Evolutionary conservation across 2,329 filamentous ascomycete species (phyloP).

Genomic region (Incumbomyces delicatus): DNA sequence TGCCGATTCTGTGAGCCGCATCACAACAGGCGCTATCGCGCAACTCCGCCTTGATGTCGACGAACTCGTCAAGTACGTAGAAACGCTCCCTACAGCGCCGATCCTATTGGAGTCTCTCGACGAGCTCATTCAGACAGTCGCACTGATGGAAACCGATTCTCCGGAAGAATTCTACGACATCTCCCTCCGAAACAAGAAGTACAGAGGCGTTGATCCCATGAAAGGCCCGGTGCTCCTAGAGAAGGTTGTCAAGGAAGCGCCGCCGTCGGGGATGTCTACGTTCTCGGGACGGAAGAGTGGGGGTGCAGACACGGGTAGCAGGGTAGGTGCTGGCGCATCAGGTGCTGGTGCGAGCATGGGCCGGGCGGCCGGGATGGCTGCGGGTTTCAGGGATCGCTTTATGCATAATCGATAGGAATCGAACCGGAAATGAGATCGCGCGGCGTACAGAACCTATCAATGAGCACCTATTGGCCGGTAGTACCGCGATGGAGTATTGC

Average conservation of each 20-base stretch:
- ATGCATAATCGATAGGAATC: conserved; percentile 14
- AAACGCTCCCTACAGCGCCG: conserved; percentile 66
- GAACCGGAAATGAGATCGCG: no score
- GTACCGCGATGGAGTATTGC: no score
- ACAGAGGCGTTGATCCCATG: conserved; percentile 80
- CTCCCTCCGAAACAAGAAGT: conserved; percentile 80
- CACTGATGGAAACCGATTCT: conserved; percentile 77
- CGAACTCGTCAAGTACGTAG: conserved; percentile 78
- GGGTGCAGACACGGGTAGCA: conserved; percentile 1
- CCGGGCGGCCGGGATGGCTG: conserved; percentile 15
- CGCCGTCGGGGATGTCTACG: conserved; percentile 25
- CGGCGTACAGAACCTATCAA: no score
- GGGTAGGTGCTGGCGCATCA: conserved; percentile 41
- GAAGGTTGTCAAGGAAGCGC: conserved; percentile 52
- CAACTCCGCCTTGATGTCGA: conserved; percentile 73
- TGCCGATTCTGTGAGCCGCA: conserved; percentile 67
- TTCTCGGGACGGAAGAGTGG: conserved; percentile 5
- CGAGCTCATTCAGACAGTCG: conserved; percentile 85
- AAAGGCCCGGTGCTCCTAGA: conserved; percentile 85
- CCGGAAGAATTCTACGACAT: conserved; percentile 97
- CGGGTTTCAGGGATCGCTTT: conserved; percentile 19
- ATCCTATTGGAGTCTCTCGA: conserved; percentile 83
- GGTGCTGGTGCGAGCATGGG: background rate
- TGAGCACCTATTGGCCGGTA: no score
- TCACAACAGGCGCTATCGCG: conserved; percentile 76